A percentile compares a stretch with the other conserved stretches of the same genome.
phyloP scores from a whole-genome alignment of 2,329 filamentous ascomycete genomes.

The Curvularia spicifera region DNA sequence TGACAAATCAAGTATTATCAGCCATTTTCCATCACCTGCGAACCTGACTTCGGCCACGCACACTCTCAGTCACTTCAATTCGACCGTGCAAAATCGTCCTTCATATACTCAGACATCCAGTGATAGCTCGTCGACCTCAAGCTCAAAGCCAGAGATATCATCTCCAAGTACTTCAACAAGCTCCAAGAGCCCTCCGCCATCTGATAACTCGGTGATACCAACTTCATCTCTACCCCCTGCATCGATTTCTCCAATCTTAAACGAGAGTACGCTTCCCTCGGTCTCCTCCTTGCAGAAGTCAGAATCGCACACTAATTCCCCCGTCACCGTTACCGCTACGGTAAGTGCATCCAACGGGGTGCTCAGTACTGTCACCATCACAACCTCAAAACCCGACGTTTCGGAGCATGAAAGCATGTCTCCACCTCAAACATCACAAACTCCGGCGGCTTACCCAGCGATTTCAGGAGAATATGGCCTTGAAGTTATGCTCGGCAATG shows the following conservation, averaged over 20 bases:
- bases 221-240: neutral
- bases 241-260: neutral
- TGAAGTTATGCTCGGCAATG: slow-evolving; percentile 21
- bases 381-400: neutral
- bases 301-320: neutral
- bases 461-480: neutral
- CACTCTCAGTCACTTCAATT: neutral
- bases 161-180: neutral
- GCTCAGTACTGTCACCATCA: slow-evolving; percentile 1
- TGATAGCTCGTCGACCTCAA: neutral
- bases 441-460: neutral
- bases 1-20: neutral
- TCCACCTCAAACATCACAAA: neutral
- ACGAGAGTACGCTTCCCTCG: neutral
- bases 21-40: neutral
- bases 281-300: neutral
- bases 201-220: neutral
- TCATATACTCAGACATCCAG: neutral
- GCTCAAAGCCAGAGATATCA: neutral
- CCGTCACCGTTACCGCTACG: neutral
- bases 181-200: neutral
- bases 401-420: neutral
- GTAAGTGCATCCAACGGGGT: slow-evolving; percentile 1
- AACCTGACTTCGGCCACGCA: neutral
- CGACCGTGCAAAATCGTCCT: neutral